A percentile compares a stretch with the other conserved stretches of the same genome.
Evolutionary conservation across 257 asterid genomes (phyloP).

Genomic region (Ehretia macrophylla): DNA sequence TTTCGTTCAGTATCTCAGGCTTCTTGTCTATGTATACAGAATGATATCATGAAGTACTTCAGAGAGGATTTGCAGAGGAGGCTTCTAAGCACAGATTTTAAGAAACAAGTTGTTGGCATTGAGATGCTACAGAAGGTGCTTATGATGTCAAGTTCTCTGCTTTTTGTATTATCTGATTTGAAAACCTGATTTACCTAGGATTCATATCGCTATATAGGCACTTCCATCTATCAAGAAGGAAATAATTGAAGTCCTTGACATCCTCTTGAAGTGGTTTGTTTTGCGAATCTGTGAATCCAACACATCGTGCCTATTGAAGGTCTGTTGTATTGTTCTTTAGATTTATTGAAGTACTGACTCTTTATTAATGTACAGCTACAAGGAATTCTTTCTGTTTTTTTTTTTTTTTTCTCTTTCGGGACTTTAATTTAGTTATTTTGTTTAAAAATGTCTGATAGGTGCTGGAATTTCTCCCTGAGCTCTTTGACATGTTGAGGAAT

Average conservation of each 20-base stretch:
- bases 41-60: conserved; percentile 80
- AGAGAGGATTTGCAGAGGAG: conserved; percentile 93
- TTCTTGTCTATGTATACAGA: conserved; percentile 37
- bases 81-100: conserved; percentile 84
- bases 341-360: not conserved
- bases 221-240: conserved; percentile 76
- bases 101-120: conserved; percentile 97
- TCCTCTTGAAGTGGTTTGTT: conserved; percentile 87
- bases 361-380: not conserved
- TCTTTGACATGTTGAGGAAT: conserved; percentile 71
- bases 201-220: conserved; percentile 50
- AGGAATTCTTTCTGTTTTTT: not conserved
- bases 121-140: conserved; percentile 97
- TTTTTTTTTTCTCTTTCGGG: conserved; percentile 1
- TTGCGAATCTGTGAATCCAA: conserved; percentile 90
- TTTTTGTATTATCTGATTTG: conserved; percentile 15
- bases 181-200: conserved; percentile 13
- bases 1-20: conserved; percentile 2
- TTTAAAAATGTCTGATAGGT: conserved; percentile 45
- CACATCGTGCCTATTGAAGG: conserved; percentile 94
- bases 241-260: conserved; percentile 79
- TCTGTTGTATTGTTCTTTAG: conserved; percentile 11
- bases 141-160: conserved; percentile 7
- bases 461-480: conserved; percentile 97
- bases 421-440: conserved; percentile 5